Conservation (phyloP, 495 filamentous ascomycete genomes). For the Ramalina intermedia region DNA sequence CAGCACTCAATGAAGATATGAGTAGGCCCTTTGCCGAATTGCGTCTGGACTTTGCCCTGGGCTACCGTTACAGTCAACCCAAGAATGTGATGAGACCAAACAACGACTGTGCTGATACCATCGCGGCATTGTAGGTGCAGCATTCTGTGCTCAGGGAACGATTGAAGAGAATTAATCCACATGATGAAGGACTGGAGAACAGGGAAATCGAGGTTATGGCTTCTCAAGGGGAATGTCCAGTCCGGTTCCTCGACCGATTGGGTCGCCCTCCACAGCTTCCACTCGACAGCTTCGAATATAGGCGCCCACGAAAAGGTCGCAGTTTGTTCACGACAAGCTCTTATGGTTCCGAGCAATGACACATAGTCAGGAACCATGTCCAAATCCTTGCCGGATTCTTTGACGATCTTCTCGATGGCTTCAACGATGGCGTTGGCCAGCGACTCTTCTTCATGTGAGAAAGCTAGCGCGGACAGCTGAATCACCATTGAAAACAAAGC, state of each 20-base stretch:
- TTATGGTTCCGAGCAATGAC: constrained; percentile 4
- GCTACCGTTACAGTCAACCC: constrained; percentile 4
- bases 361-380: constrained; percentile 3
- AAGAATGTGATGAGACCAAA: constrained; percentile 12
- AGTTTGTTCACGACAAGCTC: constrained; percentile 2
- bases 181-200: constrained; percentile 9
- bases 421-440: constrained; percentile 5
- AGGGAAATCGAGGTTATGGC: neutral
- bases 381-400: constrained; percentile 1
- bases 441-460: constrained; percentile 4
- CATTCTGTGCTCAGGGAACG: constrained; percentile 8
- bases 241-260: no score
- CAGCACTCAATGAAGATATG: constrained; percentile 1
- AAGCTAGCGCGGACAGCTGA: constrained; percentile 7
- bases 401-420: constrained; percentile 4
- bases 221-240: no score
- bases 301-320: constrained; percentile 2
- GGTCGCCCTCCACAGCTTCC: neutral
- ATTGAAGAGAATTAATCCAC: constrained; percentile 10
- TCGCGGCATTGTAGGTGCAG: constrained; percentile 6
- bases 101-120: constrained; percentile 9
- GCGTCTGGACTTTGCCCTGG: neutral
- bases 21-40: constrained; percentile 4
- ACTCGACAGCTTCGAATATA: constrained; percentile 3
- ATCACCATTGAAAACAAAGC: constrained; percentile 10